Evolutionary conservation across 768 basidiomycete species (phyloP), one percentile per base, ranked within the genome.

Genomic region (Lentinula sp.): DNA sequence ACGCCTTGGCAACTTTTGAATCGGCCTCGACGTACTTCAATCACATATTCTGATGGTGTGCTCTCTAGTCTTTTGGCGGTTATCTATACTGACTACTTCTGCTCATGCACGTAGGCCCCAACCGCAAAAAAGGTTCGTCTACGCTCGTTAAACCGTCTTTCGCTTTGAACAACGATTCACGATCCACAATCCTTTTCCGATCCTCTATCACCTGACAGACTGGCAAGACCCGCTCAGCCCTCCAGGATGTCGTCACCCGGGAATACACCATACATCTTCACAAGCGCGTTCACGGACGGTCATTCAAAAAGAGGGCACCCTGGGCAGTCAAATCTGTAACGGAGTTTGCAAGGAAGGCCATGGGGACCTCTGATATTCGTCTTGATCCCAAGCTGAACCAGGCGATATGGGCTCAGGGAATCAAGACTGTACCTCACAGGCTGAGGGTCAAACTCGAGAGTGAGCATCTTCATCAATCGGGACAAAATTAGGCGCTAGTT

Each of bases 211-310:
- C 58, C 48, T 55, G 40, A 57, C 63, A 86, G 83, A 81, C 88
- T 21, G 46, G 46, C 77, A 96, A 97, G 84, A 86, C 86, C 70
- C 94, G 96, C 77, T 95, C 94, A 62, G 96, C 96, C 59, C 92
- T 98, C 74, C 86, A 92, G 78, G 96, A 98, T 76, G 96, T 98
- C 78, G 96, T 98, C 66, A 91, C 95, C 66, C 89, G 95, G 71
- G 96, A 99, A 76, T 97, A 98, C 88, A 98, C 96, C 71, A 90
- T 98, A 82, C 93, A 97, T 78, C 80, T 98, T 43, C 94, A 97
- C 88, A 97, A 96, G 77, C 88, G 78, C 67, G 93, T 95, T 46
- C 92, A 94, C 76, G 92, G 89, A 67, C 85, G 89, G 63, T 89
- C 91, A 46, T 98, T 97, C 84, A 98, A 98, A 81, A 96, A 96